These are phyloP conservation scores for Eucalyptus melliodora DNA, from an alignment of 345 rosid species.

Conservation along the genomic window DNA sequence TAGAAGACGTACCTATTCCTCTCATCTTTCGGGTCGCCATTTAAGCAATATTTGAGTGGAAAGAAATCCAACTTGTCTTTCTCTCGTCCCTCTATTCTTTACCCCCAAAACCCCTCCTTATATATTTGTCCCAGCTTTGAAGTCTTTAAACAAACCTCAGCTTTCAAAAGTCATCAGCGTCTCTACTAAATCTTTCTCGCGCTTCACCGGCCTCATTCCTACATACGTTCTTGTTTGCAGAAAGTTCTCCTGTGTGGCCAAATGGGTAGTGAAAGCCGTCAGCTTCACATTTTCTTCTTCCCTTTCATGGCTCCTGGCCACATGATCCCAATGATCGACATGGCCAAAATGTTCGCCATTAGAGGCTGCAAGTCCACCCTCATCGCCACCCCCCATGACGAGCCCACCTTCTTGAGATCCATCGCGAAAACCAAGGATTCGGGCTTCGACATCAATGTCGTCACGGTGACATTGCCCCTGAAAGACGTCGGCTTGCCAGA, in stretches of 20 bases:
- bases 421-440: background rate
- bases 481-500: slow-evolving; percentile 9
- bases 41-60: background rate
- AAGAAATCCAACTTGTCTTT: background rate
- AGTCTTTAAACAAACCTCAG: background rate
- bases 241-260: background rate
- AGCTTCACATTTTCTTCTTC: slow-evolving; percentile 22
- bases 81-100: background rate
- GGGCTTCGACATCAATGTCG: slow-evolving; percentile 2
- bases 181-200: background rate
- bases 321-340: slow-evolving; percentile 22
- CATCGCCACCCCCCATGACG: slow-evolving; percentile 13
- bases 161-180: background rate
- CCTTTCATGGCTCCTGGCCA: slow-evolving; percentile 23
- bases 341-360: slow-evolving; percentile 21
- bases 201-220: background rate
- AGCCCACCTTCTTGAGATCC: background rate
- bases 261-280: background rate
- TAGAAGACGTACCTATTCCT: too few species aligned
- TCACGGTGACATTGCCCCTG: slow-evolving; percentile 3
- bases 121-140: background rate
- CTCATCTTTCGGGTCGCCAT: background rate
- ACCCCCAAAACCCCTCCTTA: background rate
- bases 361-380: slow-evolving; percentile 19
- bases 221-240: background rate